phyloP scores from a whole-genome alignment of 208 protist species.

The Crithidia expoeki region DNA sequence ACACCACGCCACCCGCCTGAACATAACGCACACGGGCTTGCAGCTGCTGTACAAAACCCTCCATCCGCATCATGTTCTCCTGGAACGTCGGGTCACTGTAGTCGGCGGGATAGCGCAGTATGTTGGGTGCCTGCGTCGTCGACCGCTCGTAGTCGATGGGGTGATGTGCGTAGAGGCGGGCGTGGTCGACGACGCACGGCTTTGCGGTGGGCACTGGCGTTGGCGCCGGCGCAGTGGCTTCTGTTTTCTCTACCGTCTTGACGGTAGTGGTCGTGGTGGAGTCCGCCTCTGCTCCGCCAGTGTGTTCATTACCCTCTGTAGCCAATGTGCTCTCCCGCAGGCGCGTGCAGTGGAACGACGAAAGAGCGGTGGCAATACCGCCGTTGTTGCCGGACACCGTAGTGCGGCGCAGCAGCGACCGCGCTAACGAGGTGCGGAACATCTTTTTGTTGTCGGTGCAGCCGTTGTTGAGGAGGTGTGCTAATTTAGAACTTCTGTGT shows the following conservation, averaged over 20 bases:
- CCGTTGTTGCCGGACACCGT: background rate
- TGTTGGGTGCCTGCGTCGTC: constrained; percentile 37
- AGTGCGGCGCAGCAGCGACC: constrained; percentile 14
- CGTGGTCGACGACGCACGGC: constrained; percentile 19
- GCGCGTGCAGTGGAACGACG: background rate
- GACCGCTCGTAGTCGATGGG: constrained; percentile 52
- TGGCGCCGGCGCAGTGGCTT: background rate
- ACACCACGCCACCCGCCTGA: constrained; percentile 31
- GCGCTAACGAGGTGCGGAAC: constrained; percentile 8
- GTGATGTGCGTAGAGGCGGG: constrained; percentile 45
- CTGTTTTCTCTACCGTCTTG: background rate
- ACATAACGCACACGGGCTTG: constrained; percentile 41
- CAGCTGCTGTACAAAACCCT: constrained; percentile 49
- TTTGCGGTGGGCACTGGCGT: background rate
- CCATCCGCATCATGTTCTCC: constrained; percentile 59
- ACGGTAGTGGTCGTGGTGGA: background rate
- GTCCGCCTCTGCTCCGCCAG: background rate
- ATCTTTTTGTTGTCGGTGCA: background rate
- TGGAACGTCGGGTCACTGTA: constrained; percentile 37
- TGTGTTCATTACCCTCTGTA: background rate
- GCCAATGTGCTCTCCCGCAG: background rate
- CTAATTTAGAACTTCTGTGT: background rate
- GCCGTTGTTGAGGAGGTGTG: background rate
- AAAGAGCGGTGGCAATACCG: background rate
- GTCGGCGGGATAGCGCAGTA: constrained; percentile 57